phyloP scores from a whole-genome alignment of 768 basidiomycete genomes.

The Punctularia strigosozonata region DNA sequence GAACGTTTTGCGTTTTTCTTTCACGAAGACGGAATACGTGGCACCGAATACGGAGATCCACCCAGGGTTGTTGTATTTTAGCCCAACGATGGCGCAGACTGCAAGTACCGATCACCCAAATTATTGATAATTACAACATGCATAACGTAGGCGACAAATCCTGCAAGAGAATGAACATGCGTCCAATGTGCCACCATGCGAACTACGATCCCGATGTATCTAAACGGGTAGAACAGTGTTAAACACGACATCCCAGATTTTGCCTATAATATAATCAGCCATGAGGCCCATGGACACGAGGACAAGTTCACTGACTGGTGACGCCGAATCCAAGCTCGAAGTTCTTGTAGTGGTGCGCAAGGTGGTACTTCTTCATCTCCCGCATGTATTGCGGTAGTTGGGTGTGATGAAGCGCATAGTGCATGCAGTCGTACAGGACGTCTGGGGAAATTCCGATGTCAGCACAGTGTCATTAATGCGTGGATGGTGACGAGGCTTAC shows the following conservation, averaged over 20 bases:
- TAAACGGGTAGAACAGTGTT: constrained; percentile 67
- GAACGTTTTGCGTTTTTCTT: too few species aligned
- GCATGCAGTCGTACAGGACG: constrained; percentile 81
- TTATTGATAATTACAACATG: too few species aligned
- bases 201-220: too few species aligned
- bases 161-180: too few species aligned
- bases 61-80: too few species aligned
- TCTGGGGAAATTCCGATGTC: constrained; percentile 29
- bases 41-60: too few species aligned
- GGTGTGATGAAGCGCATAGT: constrained; percentile 89
- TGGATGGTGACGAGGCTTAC: constrained; percentile 26
- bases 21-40: too few species aligned
- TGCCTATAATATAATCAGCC: constrained; percentile 34
- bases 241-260: constrained; percentile 91
- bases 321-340: constrained; percentile 97
- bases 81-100: too few species aligned
- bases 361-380: constrained; percentile 95
- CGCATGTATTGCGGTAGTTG: constrained; percentile 75
- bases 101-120: too few species aligned
- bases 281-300: neutral
- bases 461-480: constrained; percentile 3
- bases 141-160: too few species aligned
- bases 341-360: constrained; percentile 98
- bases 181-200: too few species aligned
- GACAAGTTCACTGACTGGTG: constrained; percentile 47